These are phyloP conservation scores for Neonectria punicea DNA, from an alignment of 2,329 filamentous ascomycete species.

Conservation along the genomic window DNA sequence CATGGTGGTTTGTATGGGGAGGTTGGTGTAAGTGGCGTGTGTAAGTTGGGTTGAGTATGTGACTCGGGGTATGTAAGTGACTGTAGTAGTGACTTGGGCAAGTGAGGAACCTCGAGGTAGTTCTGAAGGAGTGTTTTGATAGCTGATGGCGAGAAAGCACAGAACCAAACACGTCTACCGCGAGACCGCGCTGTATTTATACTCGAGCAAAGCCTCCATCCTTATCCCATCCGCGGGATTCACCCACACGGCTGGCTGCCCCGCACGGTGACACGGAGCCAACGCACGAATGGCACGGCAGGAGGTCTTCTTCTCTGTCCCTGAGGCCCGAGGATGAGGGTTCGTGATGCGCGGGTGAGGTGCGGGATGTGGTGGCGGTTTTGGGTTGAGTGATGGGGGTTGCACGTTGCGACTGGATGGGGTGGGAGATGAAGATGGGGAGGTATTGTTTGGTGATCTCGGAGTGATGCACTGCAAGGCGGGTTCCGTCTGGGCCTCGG, in stretches of 20 bases:
- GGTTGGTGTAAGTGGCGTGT: not conserved
- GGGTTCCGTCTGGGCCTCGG: not conserved
- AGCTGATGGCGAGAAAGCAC: not conserved
- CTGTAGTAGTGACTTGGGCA: not conserved
- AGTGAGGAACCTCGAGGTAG: not conserved
- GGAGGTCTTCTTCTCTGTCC: not conserved
- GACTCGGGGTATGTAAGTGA: not conserved
- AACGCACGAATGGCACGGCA: not conserved
- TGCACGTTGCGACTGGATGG: not conserved
- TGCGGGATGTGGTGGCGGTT: conserved; percentile 1
- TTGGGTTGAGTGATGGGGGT: conserved; percentile 8
- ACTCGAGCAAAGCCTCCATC: not conserved
- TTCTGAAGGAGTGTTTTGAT: not conserved
- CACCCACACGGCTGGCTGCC: not conserved
- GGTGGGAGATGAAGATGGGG: not conserved
- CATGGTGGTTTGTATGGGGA: conserved; percentile 28
- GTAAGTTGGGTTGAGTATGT: not conserved
- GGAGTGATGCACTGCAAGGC: not conserved
- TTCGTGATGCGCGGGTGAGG: conserved; percentile 1
- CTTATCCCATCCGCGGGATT: not conserved
- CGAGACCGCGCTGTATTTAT: not conserved
- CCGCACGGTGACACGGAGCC: not conserved
- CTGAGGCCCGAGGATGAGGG: not conserved
- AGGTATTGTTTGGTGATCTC: not conserved
- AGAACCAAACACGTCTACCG: not conserved